Base-by-base conservation (phyloP, 1,284 basidiomycete species). In the Leccinum angustisporum region DNA sequence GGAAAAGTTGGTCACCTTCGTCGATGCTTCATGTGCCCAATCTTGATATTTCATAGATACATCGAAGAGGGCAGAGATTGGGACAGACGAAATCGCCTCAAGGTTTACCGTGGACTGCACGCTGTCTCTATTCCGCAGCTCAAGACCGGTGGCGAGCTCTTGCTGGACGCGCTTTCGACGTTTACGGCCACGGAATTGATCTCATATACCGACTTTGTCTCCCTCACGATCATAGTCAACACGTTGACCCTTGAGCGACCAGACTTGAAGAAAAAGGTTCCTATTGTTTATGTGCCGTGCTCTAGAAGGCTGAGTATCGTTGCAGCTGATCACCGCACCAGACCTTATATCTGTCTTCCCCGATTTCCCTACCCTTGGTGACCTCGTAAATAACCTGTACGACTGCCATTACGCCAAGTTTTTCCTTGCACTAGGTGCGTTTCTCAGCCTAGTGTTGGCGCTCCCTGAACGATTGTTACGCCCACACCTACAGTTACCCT, bases 11-110 rank as follows among this genome's bases (percentile, higher is more conserved):
- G 87, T 60, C 31, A 5, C 18, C 1, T 48, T 18, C 46, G 5
- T 50, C 50, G 36, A 43, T n/a, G 7, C 3, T 51, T 64, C 33
- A 31, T 25, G 1, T n/a, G 9, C 18, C 14, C 14, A n/a, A 6
- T 51, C n/a, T 60, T 54, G 36, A 34, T 25, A 52, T 43, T 16
- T 53, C 27, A 51, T 71, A 96, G 94, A 64, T 80, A 98, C 38
- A 92, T 98, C 57, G 95, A 98, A 70, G 87, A 95, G 74, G 97
- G 97, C 2, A 97, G 97, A 54, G 97, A 99, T 77, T 99, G 97
- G 97, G 97, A 99, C 76, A 83, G 97, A 60, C 86, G 95, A 34
- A 99, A 98, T 75, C 86, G 96, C 53, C 86, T 98, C 67, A 99
- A 98, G 76, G 97, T 98, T 46, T 99, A 99, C 80, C 87, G 89